phyloP scores from a whole-genome alignment of 2,329 filamentous ascomycete species.

The Curvularia eragrostidis region DNA sequence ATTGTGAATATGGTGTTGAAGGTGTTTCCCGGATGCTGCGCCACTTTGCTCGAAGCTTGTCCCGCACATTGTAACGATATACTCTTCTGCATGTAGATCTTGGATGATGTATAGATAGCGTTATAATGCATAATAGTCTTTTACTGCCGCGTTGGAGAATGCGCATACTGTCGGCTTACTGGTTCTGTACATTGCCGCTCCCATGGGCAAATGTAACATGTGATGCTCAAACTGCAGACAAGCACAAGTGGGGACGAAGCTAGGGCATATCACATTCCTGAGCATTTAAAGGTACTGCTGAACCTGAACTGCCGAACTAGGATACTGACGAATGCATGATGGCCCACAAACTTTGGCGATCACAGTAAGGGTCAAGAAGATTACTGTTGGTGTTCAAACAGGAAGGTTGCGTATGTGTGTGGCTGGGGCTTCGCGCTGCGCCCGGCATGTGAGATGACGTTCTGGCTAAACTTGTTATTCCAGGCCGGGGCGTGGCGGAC shows the following conservation, averaged over 20 bases:
- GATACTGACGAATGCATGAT: not conserved
- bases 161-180: not conserved
- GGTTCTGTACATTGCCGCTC: not conserved
- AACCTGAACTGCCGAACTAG: not conserved
- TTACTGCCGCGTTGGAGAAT: too few species aligned
- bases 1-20: not conserved
- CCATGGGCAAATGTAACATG: not conserved
- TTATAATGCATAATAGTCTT: conserved; percentile 11
- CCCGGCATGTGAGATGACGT: conserved; percentile 16
- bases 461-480: conserved; percentile 19
- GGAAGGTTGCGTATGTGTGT: conserved; percentile 2
- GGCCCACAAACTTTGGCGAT: not conserved
- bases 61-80: conserved; percentile 5
- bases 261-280: not conserved
- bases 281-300: not conserved
- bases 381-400: not conserved
- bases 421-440: not conserved
- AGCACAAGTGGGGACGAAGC: not conserved
- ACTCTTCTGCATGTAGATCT: conserved; percentile 4
- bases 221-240: not conserved
- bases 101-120: not conserved
- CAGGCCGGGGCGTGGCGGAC: not conserved
- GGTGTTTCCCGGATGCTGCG: conserved; percentile 5
- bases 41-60: not conserved
- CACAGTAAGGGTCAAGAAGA: not conserved